phyloP scores from a whole-genome alignment of 1,284 basidiomycete species.

The Trametes hirsuta region DNA sequence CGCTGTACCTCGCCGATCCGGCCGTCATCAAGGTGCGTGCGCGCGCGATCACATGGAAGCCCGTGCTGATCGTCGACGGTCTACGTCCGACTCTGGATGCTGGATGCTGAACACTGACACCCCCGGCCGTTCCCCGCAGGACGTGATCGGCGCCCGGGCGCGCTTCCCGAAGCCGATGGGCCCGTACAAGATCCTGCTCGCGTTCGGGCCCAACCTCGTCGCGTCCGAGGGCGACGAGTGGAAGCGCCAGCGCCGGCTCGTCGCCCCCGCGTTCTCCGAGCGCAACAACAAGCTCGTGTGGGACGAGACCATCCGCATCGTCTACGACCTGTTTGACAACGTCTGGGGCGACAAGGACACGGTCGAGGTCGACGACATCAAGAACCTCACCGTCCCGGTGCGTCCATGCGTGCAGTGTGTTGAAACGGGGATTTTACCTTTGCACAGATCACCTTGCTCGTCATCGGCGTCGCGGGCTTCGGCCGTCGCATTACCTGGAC shows the following conservation, averaged over 20 bases:
- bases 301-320: slow-evolving; percentile 52
- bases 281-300: slow-evolving; percentile 60
- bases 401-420: slow-evolving; percentile 21
- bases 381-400: slow-evolving; percentile 52
- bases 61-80: not conserved
- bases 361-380: slow-evolving; percentile 36
- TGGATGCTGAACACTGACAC: no score
- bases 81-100: not conserved
- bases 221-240: slow-evolving; percentile 61
- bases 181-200: slow-evolving; percentile 37
- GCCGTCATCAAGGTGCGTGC: slow-evolving; percentile 27
- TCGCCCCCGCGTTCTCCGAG: slow-evolving; percentile 45
- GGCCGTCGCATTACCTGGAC: slow-evolving; percentile 55
- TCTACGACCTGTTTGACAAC: slow-evolving; percentile 40
- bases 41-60: not conserved
- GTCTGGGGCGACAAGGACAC: slow-evolving; percentile 39
- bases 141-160: slow-evolving; percentile 27
- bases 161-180: slow-evolving; percentile 42
- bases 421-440: not conserved
- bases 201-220: slow-evolving; percentile 58
- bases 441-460: slow-evolving; percentile 54
- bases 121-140: slow-evolving; percentile 19
- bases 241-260: slow-evolving; percentile 59
- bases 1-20: slow-evolving; percentile 30
- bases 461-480: slow-evolving; percentile 63